phyloP scores from a whole-genome alignment of 2,329 filamentous ascomycete species.

The Cadophora gregata region DNA sequence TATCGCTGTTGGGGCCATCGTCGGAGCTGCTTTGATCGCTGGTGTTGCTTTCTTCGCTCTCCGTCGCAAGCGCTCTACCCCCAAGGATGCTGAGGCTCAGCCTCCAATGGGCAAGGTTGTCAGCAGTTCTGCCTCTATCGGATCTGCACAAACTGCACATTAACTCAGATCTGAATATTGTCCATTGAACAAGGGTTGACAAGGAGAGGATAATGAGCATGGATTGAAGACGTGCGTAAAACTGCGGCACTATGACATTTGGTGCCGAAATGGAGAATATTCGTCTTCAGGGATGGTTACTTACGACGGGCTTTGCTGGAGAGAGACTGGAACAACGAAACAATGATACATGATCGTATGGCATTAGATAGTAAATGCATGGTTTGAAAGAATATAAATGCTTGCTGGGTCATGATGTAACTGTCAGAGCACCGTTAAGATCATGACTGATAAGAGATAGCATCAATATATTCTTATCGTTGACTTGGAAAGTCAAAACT shows the following conservation, averaged over 20 bases:
- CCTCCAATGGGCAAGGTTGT: slow-evolving; percentile 19
- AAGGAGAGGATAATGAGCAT: neutral
- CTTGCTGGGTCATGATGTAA: neutral
- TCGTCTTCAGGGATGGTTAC: neutral
- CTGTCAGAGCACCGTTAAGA: neutral
- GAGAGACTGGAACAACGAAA: neutral
- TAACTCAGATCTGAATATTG: neutral
- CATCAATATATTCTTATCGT: too few species aligned
- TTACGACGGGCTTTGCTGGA: neutral
- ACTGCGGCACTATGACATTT: neutral
- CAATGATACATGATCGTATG: neutral
- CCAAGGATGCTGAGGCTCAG: slow-evolving; percentile 14
- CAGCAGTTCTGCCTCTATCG: slow-evolving; percentile 22
- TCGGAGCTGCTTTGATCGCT: slow-evolving; percentile 32
- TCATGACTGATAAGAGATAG: neutral
- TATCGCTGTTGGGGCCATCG: slow-evolving; percentile 38
- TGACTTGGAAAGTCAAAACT: too few species aligned
- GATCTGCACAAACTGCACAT: slow-evolving; percentile 24
- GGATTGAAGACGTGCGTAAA: neutral
- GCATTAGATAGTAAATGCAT: neutral
- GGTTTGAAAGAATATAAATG: neutral
- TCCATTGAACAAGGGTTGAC: neutral
- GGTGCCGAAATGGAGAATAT: neutral
- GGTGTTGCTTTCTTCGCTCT: slow-evolving; percentile 28
- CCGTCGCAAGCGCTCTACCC: slow-evolving; percentile 30